These are phyloP conservation scores for Fusarium tricinctum DNA, from an alignment of 2,329 filamentous ascomycete species.

Conservation along the genomic window DNA sequence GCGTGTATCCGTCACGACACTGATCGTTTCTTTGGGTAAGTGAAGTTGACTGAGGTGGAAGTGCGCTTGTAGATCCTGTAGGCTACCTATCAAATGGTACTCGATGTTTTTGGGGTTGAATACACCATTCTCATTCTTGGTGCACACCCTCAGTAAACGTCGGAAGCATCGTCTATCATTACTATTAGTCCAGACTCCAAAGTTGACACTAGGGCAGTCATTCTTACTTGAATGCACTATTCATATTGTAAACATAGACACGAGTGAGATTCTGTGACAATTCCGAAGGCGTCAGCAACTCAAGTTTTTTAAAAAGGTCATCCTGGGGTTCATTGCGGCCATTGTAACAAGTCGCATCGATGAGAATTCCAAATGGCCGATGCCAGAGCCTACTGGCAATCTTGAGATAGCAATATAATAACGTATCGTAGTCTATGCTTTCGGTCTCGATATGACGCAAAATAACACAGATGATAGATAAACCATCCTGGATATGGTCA, in stretches of 20 bases:
- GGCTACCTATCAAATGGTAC: constrained; percentile 74
- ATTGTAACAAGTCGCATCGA: constrained; percentile 79
- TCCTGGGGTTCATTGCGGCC: constrained; percentile 77
- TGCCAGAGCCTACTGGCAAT: constrained; percentile 80
- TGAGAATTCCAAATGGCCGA: constrained; percentile 75
- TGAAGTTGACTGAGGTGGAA: constrained; percentile 77
- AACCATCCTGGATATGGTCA: constrained; percentile 66
- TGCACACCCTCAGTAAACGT: constrained; percentile 71
- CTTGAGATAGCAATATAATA: constrained; percentile 78
- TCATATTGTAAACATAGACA: constrained; percentile 81
- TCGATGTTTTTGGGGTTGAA: constrained; percentile 76
- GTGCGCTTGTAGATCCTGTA: constrained; percentile 75
- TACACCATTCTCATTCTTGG: constrained; percentile 70
- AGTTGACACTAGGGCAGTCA: no score
- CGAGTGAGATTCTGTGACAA: constrained; percentile 70
- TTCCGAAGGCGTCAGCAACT: constrained; percentile 73
- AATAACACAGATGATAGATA: constrained; percentile 78
- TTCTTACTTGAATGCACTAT: constrained; percentile 73
- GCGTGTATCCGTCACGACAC: constrained; percentile 74
- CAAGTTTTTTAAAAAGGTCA: constrained; percentile 73
- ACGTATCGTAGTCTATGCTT: constrained; percentile 73
- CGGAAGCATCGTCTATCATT: constrained; percentile 70
- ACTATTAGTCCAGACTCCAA: constrained; percentile 11
- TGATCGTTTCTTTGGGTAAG: constrained; percentile 78
- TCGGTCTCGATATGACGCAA: constrained; percentile 76